Evolutionary conservation across 108 stramenopile species (phyloP).

Genomic region (Cyclotella sp.): DNA sequence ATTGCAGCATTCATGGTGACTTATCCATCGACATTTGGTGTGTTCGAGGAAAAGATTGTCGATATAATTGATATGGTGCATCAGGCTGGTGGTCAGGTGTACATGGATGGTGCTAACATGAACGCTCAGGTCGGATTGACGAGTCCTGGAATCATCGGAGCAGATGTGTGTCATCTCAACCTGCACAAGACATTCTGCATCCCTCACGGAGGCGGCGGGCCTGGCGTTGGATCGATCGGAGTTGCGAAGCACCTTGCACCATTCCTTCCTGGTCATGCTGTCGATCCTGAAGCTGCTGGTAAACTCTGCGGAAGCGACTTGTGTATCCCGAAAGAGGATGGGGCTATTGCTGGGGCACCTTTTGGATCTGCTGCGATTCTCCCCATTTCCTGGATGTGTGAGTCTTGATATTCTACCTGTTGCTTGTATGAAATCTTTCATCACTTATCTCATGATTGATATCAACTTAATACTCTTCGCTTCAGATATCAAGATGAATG

Average conservation of each 20-base stretch:
- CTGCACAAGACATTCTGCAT: slow-evolving; percentile 99
- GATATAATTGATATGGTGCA: slow-evolving; percentile 92
- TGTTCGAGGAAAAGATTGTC: slow-evolving; percentile 96
- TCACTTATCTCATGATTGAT: neutral
- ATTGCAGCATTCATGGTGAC: slow-evolving; percentile 99
- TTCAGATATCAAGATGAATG: slow-evolving; percentile 95
- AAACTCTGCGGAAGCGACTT: slow-evolving; percentile 79
- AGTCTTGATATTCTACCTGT: neutral
- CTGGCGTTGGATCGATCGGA: slow-evolving; percentile 98
- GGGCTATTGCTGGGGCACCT: slow-evolving; percentile 95
- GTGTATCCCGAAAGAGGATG: slow-evolving; percentile 79
- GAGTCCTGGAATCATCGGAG: slow-evolving; percentile 96
- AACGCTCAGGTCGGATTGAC: slow-evolving; percentile 99
- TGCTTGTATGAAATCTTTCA: neutral
- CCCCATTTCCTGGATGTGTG: slow-evolving; percentile 98
- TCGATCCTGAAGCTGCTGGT: slow-evolving; percentile 83
- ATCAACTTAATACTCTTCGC: neutral
- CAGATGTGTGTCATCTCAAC: slow-evolving; percentile 99
- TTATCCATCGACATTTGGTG: slow-evolving; percentile 99
- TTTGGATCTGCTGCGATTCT: slow-evolving; percentile 98
- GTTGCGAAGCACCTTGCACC: slow-evolving; percentile 96
- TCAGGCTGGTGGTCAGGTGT: slow-evolving; percentile 96
- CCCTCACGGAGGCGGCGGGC: slow-evolving; percentile 99
- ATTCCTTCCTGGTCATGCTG: slow-evolving; percentile 96
- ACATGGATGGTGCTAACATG: slow-evolving; percentile 99